Conservation (phyloP, 106 monocot genomes). For the Posidonia australis region DNA sequence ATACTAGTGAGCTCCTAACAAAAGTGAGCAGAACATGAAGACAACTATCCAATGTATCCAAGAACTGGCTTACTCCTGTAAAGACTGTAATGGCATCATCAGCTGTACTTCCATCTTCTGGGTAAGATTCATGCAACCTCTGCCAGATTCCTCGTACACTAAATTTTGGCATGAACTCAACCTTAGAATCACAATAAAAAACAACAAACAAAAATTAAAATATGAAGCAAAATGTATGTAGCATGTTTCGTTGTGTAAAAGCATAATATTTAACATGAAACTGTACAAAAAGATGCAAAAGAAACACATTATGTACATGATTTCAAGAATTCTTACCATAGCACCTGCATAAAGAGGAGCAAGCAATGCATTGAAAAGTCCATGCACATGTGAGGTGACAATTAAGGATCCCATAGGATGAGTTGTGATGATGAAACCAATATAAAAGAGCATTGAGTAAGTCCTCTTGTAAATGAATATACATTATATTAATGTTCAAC, state of each 20-base stretch:
- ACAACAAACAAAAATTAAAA: neutral
- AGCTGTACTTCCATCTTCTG: constrained; percentile 49
- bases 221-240: neutral
- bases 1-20: neutral
- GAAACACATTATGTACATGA: neutral
- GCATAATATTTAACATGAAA: no score
- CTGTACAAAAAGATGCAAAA: neutral
- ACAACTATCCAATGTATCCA: neutral
- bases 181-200: constrained; percentile 29
- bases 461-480: neutral
- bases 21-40: neutral
- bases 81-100: constrained; percentile 83
- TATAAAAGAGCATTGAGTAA: neutral
- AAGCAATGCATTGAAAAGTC: constrained; percentile 88
- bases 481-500: neutral
- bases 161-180: constrained; percentile 98
- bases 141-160: constrained; percentile 96
- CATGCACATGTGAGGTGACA: constrained; percentile 71
- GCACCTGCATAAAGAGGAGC: constrained; percentile 93
- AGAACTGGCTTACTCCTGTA: constrained; percentile 55
- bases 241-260: no score
- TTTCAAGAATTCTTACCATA: constrained; percentile 43
- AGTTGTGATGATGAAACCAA: neutral
- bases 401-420: constrained; percentile 49
- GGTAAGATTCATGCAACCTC: constrained; percentile 89